These are phyloP conservation scores for Camellia oleifera DNA, from an alignment of 179 eudicot genomes.

Conservation along the genomic window DNA sequence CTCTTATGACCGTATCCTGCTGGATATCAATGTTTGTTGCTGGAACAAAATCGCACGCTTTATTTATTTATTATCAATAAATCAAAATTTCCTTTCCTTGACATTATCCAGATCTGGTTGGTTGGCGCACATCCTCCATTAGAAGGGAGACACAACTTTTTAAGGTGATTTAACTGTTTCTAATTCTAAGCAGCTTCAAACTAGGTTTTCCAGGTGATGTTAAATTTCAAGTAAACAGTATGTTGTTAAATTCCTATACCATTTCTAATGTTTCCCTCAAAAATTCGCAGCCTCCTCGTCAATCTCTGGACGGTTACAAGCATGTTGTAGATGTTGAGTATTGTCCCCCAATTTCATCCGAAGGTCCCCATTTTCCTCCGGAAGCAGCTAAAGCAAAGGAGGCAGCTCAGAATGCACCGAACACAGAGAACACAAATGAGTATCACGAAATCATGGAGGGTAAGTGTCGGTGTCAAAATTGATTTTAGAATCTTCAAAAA, in stretches of 20 bases:
- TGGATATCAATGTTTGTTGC: constrained; percentile 9
- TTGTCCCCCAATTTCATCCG: constrained; percentile 69
- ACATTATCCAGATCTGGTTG: constrained; percentile 86
- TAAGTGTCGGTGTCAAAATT: constrained; percentile 16
- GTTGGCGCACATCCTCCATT: constrained; percentile 97
- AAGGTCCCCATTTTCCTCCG: constrained; percentile 74
- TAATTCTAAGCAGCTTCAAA: neutral
- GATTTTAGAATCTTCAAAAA: too few species aligned
- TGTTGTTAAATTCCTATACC: neutral
- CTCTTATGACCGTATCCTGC: constrained; percentile 95
- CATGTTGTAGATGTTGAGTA: constrained; percentile 93
- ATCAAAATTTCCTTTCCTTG: constrained; percentile 32
- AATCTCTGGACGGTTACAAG: constrained; percentile 91
- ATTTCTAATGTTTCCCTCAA: constrained; percentile 4
- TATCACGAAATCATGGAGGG: constrained; percentile 98
- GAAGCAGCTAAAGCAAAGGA: constrained; percentile 94
- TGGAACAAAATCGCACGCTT: neutral
- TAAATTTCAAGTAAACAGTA: neutral
- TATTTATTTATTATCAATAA: neutral
- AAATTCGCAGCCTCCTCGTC: constrained; percentile 66
- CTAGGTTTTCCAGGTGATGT: neutral
- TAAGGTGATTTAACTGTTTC: constrained; percentile 52
- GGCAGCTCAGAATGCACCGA: constrained; percentile 80
- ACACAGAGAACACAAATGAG: constrained; percentile 55
- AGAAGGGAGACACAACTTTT: constrained; percentile 91